Evolutionary conservation across 1,139 yeast genomes (phyloP).

Genomic region (Candida smagusa): DNA sequence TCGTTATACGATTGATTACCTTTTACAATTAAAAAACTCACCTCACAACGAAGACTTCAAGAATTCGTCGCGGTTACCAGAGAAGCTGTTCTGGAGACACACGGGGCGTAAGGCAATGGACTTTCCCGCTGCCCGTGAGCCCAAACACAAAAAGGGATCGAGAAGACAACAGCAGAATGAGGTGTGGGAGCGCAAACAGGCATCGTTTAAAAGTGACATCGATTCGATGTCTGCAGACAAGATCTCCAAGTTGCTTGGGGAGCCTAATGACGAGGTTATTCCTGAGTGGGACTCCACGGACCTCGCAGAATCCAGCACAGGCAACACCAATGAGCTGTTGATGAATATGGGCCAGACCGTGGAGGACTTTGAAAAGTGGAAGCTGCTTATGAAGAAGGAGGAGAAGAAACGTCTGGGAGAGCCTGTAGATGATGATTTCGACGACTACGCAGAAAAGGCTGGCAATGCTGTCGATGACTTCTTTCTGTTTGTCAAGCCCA

Average conservation of each 20-base stretch:
- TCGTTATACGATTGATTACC: conserved; percentile 35
- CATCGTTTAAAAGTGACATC: conserved; percentile 20
- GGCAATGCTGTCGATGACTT: conserved; percentile 52
- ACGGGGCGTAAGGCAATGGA: conserved; percentile 3
- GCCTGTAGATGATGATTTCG: conserved; percentile 5
- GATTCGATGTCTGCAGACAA: conserved; percentile 29
- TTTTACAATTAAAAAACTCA: conserved; percentile 32
- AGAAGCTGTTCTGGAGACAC: conserved; percentile 40
- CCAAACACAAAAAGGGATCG: conserved; percentile 11
- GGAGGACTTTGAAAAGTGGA: conserved; percentile 73
- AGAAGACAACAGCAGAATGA: conserved; percentile 14
- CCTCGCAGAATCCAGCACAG: conserved; percentile 20
- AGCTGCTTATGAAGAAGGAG: conserved; percentile 54
- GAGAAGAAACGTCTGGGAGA: conserved; percentile 54
- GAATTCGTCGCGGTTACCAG: conserved; percentile 33
- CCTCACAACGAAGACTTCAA: conserved; percentile 32
- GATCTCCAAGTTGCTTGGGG: conserved; percentile 33
- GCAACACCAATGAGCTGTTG: conserved; percentile 6
- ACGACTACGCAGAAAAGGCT: conserved; percentile 17
- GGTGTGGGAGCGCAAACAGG: conserved; percentile 29
- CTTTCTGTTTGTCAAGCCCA: conserved; percentile 45
- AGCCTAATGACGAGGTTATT: conserved; percentile 40
- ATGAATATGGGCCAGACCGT: conserved; percentile 56
- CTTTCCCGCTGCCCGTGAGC: conserved; percentile 6
- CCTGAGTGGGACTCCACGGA: conserved; percentile 54